Conservation (phyloP, 2,329 filamentous ascomycete species). For the Colletotrichum musicola region DNA sequence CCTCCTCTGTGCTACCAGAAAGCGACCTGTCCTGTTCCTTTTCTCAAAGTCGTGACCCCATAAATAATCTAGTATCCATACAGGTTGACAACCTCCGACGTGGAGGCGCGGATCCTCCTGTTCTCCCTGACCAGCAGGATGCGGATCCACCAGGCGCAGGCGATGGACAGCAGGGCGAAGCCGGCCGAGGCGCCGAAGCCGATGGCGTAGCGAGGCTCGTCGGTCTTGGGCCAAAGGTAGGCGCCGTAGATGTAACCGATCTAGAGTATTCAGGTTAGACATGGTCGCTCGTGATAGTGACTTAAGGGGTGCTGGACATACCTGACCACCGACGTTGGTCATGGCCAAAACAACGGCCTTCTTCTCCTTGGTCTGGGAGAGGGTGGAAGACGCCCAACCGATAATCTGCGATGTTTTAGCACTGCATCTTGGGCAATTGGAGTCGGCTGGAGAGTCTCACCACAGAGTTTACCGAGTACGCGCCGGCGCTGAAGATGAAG, state of each 20-base stretch:
- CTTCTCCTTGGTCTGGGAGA: conserved; percentile 63
- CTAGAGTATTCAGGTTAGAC: conserved; percentile 31
- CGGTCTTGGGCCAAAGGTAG: conserved; percentile 61
- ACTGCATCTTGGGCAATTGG: accelerated
- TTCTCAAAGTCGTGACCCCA: conserved; percentile 27
- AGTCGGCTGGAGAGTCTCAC: background rate
- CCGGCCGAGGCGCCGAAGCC: conserved; percentile 59
- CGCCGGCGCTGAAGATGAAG: conserved; percentile 57
- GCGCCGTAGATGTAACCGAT: conserved; percentile 64
- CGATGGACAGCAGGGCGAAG: conserved; percentile 52
- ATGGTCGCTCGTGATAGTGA: too few relatives aligned
- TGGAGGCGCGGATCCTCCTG: conserved; percentile 51
- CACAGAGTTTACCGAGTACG: conserved; percentile 53
- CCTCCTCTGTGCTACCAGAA: too few relatives aligned
- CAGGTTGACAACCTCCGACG: conserved; percentile 50
- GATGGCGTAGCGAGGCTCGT: conserved; percentile 59
- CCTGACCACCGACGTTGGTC: conserved; percentile 59
- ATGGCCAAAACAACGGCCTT: conserved; percentile 61
- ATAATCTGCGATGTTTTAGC: conserved; percentile 49
- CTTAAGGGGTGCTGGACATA: background rate
- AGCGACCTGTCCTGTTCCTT: background rate
- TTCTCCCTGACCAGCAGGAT: conserved; percentile 56
- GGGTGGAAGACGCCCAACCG: conserved; percentile 58
- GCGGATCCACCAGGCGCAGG: conserved; percentile 58
- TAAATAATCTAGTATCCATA: conserved; percentile 50